Base-by-base conservation (phyloP, 2,329 filamentous ascomycete genomes). In the Verticillium nubilum region DNA sequence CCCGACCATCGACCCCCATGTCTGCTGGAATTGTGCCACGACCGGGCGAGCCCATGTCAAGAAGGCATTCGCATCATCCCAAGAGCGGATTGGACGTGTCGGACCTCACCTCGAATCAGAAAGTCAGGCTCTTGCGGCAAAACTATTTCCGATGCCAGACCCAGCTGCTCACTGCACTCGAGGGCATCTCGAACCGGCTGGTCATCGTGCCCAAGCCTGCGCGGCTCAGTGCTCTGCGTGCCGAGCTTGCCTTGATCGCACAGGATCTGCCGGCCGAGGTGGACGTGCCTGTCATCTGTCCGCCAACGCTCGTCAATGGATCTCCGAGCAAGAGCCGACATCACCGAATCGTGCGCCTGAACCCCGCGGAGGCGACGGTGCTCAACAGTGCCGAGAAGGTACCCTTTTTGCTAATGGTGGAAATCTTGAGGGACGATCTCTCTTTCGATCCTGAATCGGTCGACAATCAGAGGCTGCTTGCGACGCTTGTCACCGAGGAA, bases 351-450 rank as follows among this genome's bases (percentile, higher is more conserved):
- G 90, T 95, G 53, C 85, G 91, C 37, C 80, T 95, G 56, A 95
- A 93, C 68, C 91, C 91, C 6, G 89, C 90, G 1, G 91, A 95
- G 73, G 88, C 91, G 5, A 94, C 91, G 0, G 91, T 93, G 58
- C 76, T 95, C 57, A 95, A 95, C 73, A 95, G 91, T 70, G 91
- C 91, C 4, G 90, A 95, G 71, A 90, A 92, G 70, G 91, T 95
- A 52, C 91, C 91, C 1, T 95, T 92, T 73, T 74, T 95, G 56
- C 80, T 95, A 28, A 93, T 95, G 90, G 85, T 94, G 2, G 91
- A 95, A 69, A 87, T 95, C 25, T 75, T 95, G 54, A 80, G 88
- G 26, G 90, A 94, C 64, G 91, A 95, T 67, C 94, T 95, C 68
- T 87, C 88, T 33, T 95, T 95, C 67, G 87, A 94, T 66, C 89